Base-by-base conservation (phyloP, 768 basidiomycete genomes). In the Agaricus sinodeliciosus region DNA sequence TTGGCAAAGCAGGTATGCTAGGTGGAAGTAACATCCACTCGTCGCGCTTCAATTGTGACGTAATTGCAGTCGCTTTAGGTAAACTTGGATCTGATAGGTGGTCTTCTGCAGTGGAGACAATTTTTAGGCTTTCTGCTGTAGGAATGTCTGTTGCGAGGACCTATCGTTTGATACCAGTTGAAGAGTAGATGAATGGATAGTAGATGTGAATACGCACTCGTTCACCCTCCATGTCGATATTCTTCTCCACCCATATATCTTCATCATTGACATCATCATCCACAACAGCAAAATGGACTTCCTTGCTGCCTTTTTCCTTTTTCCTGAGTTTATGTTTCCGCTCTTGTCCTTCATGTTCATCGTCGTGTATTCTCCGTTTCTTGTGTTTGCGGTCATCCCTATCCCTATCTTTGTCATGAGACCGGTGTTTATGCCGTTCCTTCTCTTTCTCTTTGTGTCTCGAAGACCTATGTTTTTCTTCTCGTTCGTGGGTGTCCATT, bases 171-270 rank as follows among this genome's bases (percentile, higher is more conserved):
- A 22, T 37, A 28, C 13, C 34, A 36, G 12, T 47, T 58, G 48
- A 28, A 51, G 51, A 50, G 39, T 13, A 28, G 31, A 48, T 47
- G 40, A 18, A 22, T 43, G 49, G 13, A 34, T 43, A 4, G 31
- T 27, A 27, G 45, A 25, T 48, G 48, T 16, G 7, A 43, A 27
- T 52, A 76, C 82, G 59, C 64, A 90, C 88, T 63, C 75, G 73
- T 67, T 88, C 85, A 15, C 86, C 84, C 48, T 85, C 85, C 71
- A 83, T 78, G 62, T 84, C 83, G 35, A 91, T 82, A 59, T 90
- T 89, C 73, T 90, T 91, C 72, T 93, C 93, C 19, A 84, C 78
- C 92, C 92, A 94, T 71, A 90, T 78, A 51, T 84, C 84, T 15
- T 84, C 82, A 63, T 82, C 84, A 56, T 81, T 72, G 13, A 77